These are phyloP conservation scores for Alisma plantagoaquatica DNA, from an alignment of 106 monocot genomes.

Conservation along the genomic window DNA sequence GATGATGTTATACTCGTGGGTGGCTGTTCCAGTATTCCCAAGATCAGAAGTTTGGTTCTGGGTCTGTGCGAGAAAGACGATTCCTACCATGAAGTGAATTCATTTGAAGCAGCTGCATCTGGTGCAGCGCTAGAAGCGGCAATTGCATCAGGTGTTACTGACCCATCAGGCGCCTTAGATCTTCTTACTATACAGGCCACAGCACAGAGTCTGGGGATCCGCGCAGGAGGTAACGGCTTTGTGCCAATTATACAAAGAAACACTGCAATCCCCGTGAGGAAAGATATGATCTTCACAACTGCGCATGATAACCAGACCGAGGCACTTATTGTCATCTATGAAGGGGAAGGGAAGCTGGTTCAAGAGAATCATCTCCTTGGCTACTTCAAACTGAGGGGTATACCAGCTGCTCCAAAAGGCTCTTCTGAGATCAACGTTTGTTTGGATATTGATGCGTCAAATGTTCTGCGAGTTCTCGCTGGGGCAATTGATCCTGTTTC, in stretches of 20 bases:
- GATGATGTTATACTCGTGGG: conserved; percentile 70
- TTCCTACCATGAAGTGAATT: conserved; percentile 32
- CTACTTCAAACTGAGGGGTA: conserved; percentile 60
- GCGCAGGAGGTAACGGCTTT: conserved; percentile 28
- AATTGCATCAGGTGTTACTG: conserved; percentile 43
- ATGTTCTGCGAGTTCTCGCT: conserved; percentile 47
- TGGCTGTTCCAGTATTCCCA: conserved; percentile 60
- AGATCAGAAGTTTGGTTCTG: conserved; percentile 33
- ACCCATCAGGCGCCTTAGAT: conserved; percentile 52
- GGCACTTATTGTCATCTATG: conserved; percentile 55
- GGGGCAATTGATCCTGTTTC: conserved; percentile 20
- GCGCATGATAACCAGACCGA: conserved; percentile 62
- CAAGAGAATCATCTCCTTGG: conserved; percentile 60
- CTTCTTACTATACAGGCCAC: conserved; percentile 62
- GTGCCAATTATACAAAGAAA: conserved; percentile 40
- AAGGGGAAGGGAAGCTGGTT: conserved; percentile 47
- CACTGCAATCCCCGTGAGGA: conserved; percentile 58
- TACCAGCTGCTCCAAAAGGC: conserved; percentile 51
- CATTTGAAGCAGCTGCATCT: conserved; percentile 48
- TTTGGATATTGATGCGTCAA: conserved; percentile 71
- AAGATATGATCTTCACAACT: conserved; percentile 53
- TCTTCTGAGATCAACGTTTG: conserved; percentile 48
- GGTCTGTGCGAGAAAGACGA: conserved; percentile 28
- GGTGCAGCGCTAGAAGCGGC: conserved; percentile 84
- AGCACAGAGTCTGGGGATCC: conserved; percentile 51